Evolutionary conservation across 306 rosid genomes (phyloP).

Genomic region (Fagus sylvatica): DNA sequence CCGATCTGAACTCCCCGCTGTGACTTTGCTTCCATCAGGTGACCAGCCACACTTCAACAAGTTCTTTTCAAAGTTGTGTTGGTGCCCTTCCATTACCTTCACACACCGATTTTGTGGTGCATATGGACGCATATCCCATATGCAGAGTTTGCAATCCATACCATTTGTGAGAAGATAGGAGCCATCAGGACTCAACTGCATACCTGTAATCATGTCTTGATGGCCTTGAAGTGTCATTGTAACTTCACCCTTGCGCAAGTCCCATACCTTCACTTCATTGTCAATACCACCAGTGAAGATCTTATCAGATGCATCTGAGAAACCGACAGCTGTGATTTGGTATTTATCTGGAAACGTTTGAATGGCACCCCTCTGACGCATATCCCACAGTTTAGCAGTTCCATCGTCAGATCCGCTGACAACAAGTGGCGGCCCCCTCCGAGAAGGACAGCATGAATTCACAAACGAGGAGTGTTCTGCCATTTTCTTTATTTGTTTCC

Average conservation of each 20-base stretch:
- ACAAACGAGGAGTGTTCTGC: constrained; percentile 91
- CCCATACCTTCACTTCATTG: constrained; percentile 93
- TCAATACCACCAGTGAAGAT: constrained; percentile 91
- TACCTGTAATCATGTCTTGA: constrained; percentile 93
- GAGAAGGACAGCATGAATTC: constrained; percentile 88
- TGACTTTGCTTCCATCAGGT: constrained; percentile 91
- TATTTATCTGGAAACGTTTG: constrained; percentile 95
- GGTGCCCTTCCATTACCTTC: constrained; percentile 93
- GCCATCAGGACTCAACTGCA: constrained; percentile 98
- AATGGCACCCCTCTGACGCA: constrained; percentile 96
- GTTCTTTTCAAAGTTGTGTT: constrained; percentile 90
- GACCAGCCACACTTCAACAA: constrained; percentile 91
- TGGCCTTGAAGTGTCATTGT: constrained; percentile 91
- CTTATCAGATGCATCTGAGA: constrained; percentile 95
- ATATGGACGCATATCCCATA: constrained; percentile 98
- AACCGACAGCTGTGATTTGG: constrained; percentile 85
- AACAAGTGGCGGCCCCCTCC: constrained; percentile 91
- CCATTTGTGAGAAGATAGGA: constrained; percentile 94
- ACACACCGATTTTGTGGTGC: constrained; percentile 95
- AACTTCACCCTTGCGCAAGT: constrained; percentile 91
- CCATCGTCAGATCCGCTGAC: constrained; percentile 97
- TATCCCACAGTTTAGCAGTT: constrained; percentile 95
- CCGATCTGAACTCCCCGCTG: constrained; percentile 93
- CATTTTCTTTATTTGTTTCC: constrained; percentile 90
- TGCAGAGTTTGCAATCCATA: constrained; percentile 95